Evolutionary conservation across 2,329 filamentous ascomycete species (phyloP).

Genomic region (Colletotrichum tropicicola): DNA sequence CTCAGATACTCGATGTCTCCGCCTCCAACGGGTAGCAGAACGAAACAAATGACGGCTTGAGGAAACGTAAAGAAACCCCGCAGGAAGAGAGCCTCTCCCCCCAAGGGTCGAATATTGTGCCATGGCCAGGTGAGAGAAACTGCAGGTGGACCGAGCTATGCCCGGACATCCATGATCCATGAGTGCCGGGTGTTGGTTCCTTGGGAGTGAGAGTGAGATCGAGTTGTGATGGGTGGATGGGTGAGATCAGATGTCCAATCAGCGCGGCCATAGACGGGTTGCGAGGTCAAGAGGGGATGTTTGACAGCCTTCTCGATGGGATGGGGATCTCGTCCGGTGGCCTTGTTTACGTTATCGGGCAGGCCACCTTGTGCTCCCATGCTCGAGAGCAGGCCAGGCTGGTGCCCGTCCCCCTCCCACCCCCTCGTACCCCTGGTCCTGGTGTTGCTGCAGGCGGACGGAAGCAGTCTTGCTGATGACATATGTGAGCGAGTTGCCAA

Average conservation of each 20-base stretch:
- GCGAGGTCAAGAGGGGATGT: not conserved
- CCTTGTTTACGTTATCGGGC: conserved; percentile 25
- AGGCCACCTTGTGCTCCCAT: conserved; percentile 16
- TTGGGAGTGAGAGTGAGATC: not conserved
- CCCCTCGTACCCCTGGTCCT: conserved; percentile 16
- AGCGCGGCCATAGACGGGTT: not conserved
- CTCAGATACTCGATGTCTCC: conserved; percentile 16
- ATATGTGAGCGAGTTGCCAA: conserved; percentile 16
- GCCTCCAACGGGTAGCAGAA: conserved; percentile 8
- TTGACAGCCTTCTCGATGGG: conserved; percentile 13
- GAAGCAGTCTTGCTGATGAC: conserved; percentile 23
- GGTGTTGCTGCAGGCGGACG: conserved; percentile 22
- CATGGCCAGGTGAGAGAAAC: not conserved
- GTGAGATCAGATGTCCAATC: conserved; percentile 14
- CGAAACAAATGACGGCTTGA: conserved; percentile 15
- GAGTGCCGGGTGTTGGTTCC: not conserved
- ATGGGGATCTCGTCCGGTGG: conserved; percentile 2
- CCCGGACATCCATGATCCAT: not conserved
- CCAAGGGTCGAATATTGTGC: not conserved
- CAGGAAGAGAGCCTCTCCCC: too few species aligned
- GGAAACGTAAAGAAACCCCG: conserved; percentile 12
- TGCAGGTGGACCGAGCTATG: not conserved
- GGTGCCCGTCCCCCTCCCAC: conserved; percentile 22
- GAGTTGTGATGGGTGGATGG: conserved; percentile 18
- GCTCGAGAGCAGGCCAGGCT: conserved; percentile 1